A percentile compares a stretch with the other conserved stretches of the same genome.
These are phyloP conservation scores for Xylariaceae sp. DNA, from an alignment of 2,329 filamentous ascomycete species.

Conservation along the genomic window DNA sequence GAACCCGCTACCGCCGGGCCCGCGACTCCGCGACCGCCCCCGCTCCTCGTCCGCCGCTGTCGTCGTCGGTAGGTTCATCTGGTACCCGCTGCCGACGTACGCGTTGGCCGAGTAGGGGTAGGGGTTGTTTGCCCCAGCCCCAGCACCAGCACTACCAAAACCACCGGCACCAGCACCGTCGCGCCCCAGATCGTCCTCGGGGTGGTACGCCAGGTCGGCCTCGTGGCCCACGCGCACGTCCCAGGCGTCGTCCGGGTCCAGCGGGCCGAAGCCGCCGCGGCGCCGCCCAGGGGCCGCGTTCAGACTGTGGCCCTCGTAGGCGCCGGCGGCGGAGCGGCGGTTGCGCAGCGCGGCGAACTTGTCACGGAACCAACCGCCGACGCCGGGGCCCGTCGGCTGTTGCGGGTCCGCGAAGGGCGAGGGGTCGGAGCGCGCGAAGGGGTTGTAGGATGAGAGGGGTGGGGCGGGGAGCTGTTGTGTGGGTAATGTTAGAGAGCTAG, in stretches of 20 bases:
- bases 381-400: constrained; percentile 64
- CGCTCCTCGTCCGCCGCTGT: constrained; percentile 38
- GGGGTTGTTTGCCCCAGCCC: too few relatives aligned
- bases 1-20: constrained; percentile 35
- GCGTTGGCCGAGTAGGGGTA: constrained; percentile 2
- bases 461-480: constrained; percentile 66
- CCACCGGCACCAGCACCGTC: constrained; percentile 29
- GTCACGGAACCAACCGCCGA: constrained; percentile 74
- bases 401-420: constrained; percentile 54
- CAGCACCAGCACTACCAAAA: too few relatives aligned
- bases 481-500: constrained; percentile 16
- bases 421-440: constrained; percentile 60
- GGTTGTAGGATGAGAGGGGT: constrained; percentile 68
- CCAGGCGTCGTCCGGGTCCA: constrained; percentile 87
- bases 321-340: constrained; percentile 67
- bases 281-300: constrained; percentile 38
- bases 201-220: constrained; percentile 67
- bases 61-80: constrained; percentile 49
- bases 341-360: constrained; percentile 62
- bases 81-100: constrained; percentile 44
- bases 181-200: constrained; percentile 57
- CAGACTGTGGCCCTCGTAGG: constrained; percentile 62
- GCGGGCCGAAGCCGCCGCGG: constrained; percentile 60
- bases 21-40: constrained; percentile 49
- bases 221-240: constrained; percentile 78